Evolutionary conservation across 2,329 filamentous ascomycete species (phyloP).

Genomic region (Colletotrichum lentis): DNA sequence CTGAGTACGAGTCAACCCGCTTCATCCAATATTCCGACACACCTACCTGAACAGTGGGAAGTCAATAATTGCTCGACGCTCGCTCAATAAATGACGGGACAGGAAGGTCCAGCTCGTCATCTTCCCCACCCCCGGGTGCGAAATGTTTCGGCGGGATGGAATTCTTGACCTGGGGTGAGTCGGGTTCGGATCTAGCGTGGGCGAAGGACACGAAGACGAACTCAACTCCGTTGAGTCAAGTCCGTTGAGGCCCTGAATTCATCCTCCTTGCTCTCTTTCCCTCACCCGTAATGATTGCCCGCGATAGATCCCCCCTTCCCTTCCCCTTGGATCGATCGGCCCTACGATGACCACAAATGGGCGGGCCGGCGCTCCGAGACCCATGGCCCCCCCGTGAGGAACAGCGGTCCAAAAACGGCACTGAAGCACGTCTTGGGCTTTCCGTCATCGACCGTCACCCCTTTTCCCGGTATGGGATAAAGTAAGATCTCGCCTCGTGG

Average conservation of each 20-base stretch:
- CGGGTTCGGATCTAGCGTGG: no score
- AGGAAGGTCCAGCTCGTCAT: no score
- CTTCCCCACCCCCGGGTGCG: no score
- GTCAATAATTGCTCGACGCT: neutral
- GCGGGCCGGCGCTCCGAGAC: neutral
- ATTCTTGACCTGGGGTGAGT: no score
- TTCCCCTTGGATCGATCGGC: no score
- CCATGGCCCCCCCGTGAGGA: neutral
- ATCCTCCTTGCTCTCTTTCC: no score
- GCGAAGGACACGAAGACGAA: neutral
- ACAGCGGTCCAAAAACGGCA: neutral
- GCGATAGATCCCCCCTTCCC: no score
- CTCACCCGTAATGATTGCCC: neutral
- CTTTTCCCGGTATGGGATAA: neutral
- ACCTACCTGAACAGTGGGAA: neutral
- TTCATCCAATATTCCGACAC: neutral
- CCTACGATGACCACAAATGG: no score
- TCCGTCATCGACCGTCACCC: neutral
- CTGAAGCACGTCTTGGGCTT: neutral
- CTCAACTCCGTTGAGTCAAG: no score
- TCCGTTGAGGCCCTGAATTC: no score
- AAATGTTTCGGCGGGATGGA: no score
- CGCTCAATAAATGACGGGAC: neutral
- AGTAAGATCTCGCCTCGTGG: neutral
- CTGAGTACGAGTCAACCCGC: neutral